These are phyloP conservation scores for Penicillium sclerotiorum DNA, from an alignment of 2,329 filamentous ascomycete genomes.

Conservation along the genomic window DNA sequence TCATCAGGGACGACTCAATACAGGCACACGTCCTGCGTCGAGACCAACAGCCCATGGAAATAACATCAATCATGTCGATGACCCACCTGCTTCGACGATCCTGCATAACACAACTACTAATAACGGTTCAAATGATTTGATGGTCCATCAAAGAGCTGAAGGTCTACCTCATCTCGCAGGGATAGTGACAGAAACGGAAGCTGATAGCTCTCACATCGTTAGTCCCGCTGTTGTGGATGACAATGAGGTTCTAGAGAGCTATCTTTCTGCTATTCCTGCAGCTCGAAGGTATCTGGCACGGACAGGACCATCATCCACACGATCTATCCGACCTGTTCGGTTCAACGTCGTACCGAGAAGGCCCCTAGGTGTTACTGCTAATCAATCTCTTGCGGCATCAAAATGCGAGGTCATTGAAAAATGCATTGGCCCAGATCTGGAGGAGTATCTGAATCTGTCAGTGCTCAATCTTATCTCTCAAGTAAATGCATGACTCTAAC, in stretches of 20 bases:
- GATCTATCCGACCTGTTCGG: slow-evolving; percentile 20
- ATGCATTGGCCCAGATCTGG: slow-evolving; percentile 38
- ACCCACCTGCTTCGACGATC: too few relatives aligned
- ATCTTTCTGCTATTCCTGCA: slow-evolving; percentile 44
- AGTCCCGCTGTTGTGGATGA: slow-evolving; percentile 36
- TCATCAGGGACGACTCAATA: too few relatives aligned
- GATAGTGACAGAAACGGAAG: slow-evolving; percentile 10
- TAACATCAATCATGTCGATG: too few relatives aligned
- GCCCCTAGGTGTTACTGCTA: slow-evolving; percentile 10
- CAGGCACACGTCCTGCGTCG: too few relatives aligned
- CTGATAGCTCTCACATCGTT: slow-evolving; percentile 21
- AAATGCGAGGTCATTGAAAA: slow-evolving; percentile 52
- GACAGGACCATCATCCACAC: slow-evolving; percentile 21
- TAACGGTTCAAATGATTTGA: too few relatives aligned
- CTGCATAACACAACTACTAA: too few relatives aligned
- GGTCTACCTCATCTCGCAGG: slow-evolving; percentile 1
- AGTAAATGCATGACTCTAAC: not conserved
- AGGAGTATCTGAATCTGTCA: not conserved
- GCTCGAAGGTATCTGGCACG: slow-evolving; percentile 15
- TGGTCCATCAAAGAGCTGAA: not conserved
- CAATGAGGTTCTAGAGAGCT: slow-evolving; percentile 57
- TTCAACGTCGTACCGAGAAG: slow-evolving; percentile 15
- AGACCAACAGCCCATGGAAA: too few relatives aligned
- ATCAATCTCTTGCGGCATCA: slow-evolving; percentile 3
- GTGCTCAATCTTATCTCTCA: not conserved